Conservation (phyloP, 495 filamentous ascomycete genomes). For the Tuber brumale region DNA sequence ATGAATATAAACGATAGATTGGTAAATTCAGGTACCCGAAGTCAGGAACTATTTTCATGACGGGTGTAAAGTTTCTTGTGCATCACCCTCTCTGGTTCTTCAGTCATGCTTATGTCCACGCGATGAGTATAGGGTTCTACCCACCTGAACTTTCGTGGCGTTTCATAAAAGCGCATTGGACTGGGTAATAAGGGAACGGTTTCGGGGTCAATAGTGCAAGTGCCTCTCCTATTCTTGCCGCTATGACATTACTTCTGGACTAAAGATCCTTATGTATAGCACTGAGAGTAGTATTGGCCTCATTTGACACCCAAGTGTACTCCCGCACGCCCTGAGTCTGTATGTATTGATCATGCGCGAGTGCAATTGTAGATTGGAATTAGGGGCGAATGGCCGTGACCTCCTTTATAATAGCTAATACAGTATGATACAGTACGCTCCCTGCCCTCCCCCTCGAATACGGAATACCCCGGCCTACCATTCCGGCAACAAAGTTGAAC, state of each 20-base stretch:
- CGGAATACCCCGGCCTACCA: no score
- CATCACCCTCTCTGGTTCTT: neutral
- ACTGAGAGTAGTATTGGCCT: neutral
- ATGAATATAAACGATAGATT: slow-evolving; percentile 1
- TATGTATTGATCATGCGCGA: neutral
- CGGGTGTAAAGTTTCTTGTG: neutral
- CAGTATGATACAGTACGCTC: no score
- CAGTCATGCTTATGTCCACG: neutral
- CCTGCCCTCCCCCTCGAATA: no score
- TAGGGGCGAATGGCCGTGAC: neutral
- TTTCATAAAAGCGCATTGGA: neutral
- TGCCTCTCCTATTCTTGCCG: neutral
- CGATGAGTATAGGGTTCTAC: neutral
- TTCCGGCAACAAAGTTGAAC: no score
- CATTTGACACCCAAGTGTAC: neutral
- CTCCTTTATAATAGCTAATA: no score
- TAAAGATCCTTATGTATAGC: neutral
- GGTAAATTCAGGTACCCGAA: neutral
- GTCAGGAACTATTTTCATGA: neutral
- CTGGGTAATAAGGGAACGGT: neutral
- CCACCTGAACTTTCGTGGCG: neutral
- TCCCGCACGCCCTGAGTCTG: neutral
- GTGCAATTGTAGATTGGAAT: neutral
- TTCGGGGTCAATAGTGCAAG: neutral
- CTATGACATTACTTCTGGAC: neutral